These are phyloP conservation scores for Aethionema arabicum DNA, from an alignment of 345 rosid species.

Conservation along the genomic window DNA sequence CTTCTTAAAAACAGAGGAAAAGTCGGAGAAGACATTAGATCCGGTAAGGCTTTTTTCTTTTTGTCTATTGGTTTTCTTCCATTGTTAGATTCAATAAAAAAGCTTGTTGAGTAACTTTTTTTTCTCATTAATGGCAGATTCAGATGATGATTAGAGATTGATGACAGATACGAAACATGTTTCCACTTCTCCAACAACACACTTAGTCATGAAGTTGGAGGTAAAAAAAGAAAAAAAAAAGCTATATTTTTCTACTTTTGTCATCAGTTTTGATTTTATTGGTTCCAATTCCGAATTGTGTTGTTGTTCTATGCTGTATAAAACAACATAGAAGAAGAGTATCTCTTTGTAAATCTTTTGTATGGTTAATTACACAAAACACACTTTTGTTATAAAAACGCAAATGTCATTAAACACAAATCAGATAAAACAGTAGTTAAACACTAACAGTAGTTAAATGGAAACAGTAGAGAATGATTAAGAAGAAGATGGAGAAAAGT, in stretches of 20 bases:
- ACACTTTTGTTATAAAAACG: constrained; percentile 3
- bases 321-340: constrained; percentile 25
- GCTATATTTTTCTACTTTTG: constrained; percentile 16
- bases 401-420: constrained; percentile 15
- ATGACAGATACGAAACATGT: constrained; percentile 30
- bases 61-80: not conserved
- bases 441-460: too few species aligned
- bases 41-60: constrained; percentile 54
- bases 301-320: constrained; percentile 35
- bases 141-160: constrained; percentile 79
- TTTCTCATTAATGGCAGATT: constrained; percentile 54
- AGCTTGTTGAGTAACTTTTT: not conserved
- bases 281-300: constrained; percentile 19
- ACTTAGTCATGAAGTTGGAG: constrained; percentile 31
- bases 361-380: constrained; percentile 13
- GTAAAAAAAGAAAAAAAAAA: constrained; percentile 18
- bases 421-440: constrained; percentile 14
- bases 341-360: constrained; percentile 37
- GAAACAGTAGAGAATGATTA: too few species aligned
- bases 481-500: constrained; percentile 15
- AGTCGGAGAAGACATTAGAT: constrained; percentile 97
- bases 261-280: constrained; percentile 24
- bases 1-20: constrained; percentile 83
- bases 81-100: not conserved
- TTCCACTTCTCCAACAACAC: constrained; percentile 32